Base-by-base conservation (phyloP, 148 eudicot genomes). In the Gaultheria prostrata region DNA sequence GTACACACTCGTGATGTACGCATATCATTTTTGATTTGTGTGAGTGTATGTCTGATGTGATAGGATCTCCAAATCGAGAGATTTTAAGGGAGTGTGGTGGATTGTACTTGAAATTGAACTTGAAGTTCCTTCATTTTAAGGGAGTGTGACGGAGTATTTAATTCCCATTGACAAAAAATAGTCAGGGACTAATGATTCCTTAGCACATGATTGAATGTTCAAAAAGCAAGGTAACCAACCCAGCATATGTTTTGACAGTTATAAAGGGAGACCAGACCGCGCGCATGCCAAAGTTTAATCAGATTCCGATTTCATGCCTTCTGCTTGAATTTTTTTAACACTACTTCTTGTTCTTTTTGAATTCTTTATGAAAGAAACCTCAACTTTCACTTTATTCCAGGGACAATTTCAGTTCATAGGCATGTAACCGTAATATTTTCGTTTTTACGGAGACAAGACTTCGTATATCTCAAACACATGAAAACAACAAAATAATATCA, bases 241-340 rank as follows among this genome's bases (percentile, higher is more conserved):
- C 43, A 39, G 13, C 53, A 13, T 9, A 11, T 50, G 53, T 50
- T 10, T 50, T 50, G 53, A 13, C 53, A 24, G 71, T 28, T 65
- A 65, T 3, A 65, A 65, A 65, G 33, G 71, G 14, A 12, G 15
- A 6, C 43, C 43, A 12, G 15, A 6, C 43, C 43, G 43, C 43
- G 43, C 71, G 71, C 71, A 65, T 65, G 71, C 71, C 35, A 65
- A 65, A 65, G 71, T 65, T 65, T 65, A 65, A 65, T 65, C 71
- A 65, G 71, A 65, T 28, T 65, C 71, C 33, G 71, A 65, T 65
- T 30, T 28, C 71, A 65, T 65, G 71, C 71, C 33, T 65, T 11
- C 53, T 26, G 6, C 17, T n/a, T 7, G 6, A 24, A 65, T 2
- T 65, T 26, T 26, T 26, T 26, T 26, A 65, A 65, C 71, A 8